phyloP scores from a whole-genome alignment of 225 moss, liverwort and hornwort species.

The Thuidium tamariscinum region DNA sequence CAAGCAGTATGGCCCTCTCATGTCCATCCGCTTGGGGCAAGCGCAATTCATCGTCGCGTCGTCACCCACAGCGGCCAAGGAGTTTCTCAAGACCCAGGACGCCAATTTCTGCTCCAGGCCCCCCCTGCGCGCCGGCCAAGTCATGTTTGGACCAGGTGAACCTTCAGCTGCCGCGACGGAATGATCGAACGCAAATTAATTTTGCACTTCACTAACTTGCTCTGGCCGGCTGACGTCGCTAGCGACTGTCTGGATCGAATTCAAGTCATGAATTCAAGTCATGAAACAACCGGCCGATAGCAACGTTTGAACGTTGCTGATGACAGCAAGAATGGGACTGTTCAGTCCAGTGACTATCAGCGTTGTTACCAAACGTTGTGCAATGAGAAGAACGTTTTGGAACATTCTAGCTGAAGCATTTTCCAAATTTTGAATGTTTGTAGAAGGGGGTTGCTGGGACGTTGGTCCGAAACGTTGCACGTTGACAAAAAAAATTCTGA shows the following conservation, averaged over 20 bases:
- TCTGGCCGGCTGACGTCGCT: neutral
- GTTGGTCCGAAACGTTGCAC: neutral
- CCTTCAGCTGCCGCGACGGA: too few relatives aligned
- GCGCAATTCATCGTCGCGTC: neutral
- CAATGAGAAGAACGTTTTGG: neutral
- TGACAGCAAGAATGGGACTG: neutral
- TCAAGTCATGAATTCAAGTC: too few relatives aligned
- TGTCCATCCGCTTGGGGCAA: neutral
- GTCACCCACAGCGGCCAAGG: neutral
- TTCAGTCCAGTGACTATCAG: neutral
- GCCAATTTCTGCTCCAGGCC: neutral
- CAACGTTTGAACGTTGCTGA: neutral
- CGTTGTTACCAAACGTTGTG: neutral
- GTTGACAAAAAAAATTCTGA: neutral
- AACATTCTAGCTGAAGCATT: neutral
- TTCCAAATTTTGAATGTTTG: neutral
- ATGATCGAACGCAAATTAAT: neutral
- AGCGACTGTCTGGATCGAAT: neutral
- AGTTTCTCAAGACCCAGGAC: neutral
- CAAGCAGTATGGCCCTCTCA: neutral
- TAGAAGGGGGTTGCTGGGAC: neutral
- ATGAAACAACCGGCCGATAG: too few relatives aligned
- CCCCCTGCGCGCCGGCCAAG: neutral
- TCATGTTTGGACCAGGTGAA: slow-evolving; percentile 3
- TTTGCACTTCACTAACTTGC: neutral